A percentile compares a stretch with the other conserved stretches of the same genome.
Conservation (phyloP, 768 basidiomycete species). For the Zangia roseola region DNA sequence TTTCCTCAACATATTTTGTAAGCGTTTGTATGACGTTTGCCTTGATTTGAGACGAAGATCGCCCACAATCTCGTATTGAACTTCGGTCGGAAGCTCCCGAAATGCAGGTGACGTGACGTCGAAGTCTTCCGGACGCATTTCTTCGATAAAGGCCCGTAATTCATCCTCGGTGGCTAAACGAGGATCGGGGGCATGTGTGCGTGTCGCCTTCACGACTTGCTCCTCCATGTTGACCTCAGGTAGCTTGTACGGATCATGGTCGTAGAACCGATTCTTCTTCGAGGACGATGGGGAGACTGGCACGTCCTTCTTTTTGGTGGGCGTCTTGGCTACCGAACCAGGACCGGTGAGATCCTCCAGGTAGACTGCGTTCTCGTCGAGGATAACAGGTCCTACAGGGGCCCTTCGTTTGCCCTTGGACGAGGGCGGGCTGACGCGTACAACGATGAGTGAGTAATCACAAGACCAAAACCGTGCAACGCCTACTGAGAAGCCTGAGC, state of each 20-base stretch:
- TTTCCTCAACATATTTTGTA: constrained; percentile 85
- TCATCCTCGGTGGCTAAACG: constrained; percentile 97
- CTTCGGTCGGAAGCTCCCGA: constrained; percentile 88
- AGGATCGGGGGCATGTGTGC: constrained; percentile 70
- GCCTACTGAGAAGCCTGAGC: constrained; percentile 45
- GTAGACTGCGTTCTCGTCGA: constrained; percentile 78
- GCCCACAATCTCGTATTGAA: constrained; percentile 97
- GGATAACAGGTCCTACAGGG: constrained; percentile 44
- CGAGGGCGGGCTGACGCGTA: constrained; percentile 18
- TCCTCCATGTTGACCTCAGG: constrained; percentile 78
- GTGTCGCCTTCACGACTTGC: constrained; percentile 59
- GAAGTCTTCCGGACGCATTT: constrained; percentile 94
- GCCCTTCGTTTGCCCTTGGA: constrained; percentile 47
- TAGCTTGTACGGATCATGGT: constrained; percentile 91
- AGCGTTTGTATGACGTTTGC: constrained; percentile 87
- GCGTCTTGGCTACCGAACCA: constrained; percentile 51
- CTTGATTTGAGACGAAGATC: constrained; percentile 93
- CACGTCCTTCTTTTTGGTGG: constrained; percentile 29
- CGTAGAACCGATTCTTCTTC: constrained; percentile 61
- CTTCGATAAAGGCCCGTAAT: constrained; percentile 87
- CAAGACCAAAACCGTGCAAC: background rate
- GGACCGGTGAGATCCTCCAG: constrained; percentile 78
- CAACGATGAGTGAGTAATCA: background rate
- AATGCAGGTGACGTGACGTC: constrained; percentile 90
- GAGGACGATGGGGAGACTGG: constrained; percentile 47